phyloP scores from a whole-genome alignment of 2,329 filamentous ascomycete species.

The Colletotrichum sansevieriae region DNA sequence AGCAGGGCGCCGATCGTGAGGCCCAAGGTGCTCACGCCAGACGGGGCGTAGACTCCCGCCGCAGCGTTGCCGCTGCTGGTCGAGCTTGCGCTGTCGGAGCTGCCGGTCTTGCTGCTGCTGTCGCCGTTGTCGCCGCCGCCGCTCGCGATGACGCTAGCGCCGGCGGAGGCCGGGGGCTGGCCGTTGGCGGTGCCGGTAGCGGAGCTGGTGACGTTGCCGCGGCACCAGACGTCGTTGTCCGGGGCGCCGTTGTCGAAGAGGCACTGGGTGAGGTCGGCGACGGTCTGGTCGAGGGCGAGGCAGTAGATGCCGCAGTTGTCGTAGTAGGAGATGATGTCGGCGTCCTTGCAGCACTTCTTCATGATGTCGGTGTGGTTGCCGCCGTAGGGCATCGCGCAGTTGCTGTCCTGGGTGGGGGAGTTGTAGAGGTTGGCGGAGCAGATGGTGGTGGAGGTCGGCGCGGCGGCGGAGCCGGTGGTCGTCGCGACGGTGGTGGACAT shows the following conservation, averaged over 20 bases:
- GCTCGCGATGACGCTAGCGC: conserved; percentile 49
- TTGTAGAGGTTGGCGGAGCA: conserved; percentile 51
- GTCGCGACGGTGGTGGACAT: conserved; percentile 30
- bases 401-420: conserved; percentile 58
- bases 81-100: conserved; percentile 28
- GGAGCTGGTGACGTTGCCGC: conserved; percentile 51
- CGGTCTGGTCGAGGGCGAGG: conserved; percentile 50
- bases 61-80: conserved; percentile 17
- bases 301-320: conserved; percentile 65
- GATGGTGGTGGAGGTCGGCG: conserved; percentile 10
- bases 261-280: conserved; percentile 51
- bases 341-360: conserved; percentile 59
- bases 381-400: conserved; percentile 58
- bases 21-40: conserved; percentile 49
- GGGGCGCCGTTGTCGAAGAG: conserved; percentile 54
- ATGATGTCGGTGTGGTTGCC: conserved; percentile 58
- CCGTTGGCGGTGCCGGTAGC: conserved; percentile 52
- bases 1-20: conserved; percentile 53
- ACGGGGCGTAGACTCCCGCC: neutral
- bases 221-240: conserved; percentile 59
- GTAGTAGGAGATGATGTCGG: conserved; percentile 60
- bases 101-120: conserved; percentile 32
- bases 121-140: conserved; percentile 34
- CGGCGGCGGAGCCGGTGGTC: conserved; percentile 15
- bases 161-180: conserved; percentile 48